Base-by-base conservation (phyloP, 306 rosid species). In the Coriaria nepalensis region DNA sequence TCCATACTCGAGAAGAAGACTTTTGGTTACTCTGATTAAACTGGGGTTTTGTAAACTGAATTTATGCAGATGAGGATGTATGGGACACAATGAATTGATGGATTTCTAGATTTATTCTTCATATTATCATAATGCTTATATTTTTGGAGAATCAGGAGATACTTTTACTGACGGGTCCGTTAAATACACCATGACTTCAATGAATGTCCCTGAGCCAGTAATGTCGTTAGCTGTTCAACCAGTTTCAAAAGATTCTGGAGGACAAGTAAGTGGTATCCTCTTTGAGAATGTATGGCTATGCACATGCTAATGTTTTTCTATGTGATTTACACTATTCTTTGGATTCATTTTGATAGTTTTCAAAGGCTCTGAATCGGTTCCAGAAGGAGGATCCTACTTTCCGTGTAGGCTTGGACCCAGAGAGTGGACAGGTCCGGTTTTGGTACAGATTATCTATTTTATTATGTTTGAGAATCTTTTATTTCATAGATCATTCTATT, bases 191-290 rank as follows among this genome's bases (percentile, higher is more conserved):
- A 90, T 90, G 98, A 90, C 98, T 46, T 85, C 98, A 37, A 90
- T 90, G 98, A 90, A 79, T 70, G 98, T 90, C 49, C 98, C 98
- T 9, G 98, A 90, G 67, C 98, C 98, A 11, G 98, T 90, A 68
- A 90, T 90, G 98, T 90, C 98, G 20, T 82, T 90, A 75, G 98
- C 98, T 33, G 78, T 90, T 35, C 98, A 90, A 61, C 98, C 98
- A 4, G 84, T 85, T 46, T 90, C 98, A 35, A 90, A 90, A 75
- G 98, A 90, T 77, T 73, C 95, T 37, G 95, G 98, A 60, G 98
- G 98, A 50, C 95, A 85, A 73, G 98, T 90, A 51, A 73, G 93
- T 71, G 38, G 43, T 47, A 32, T 55, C 67, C 53, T 63, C n/a
- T 63, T 54, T 11, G 48, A 37, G 46, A 32, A 53, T 53, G 50